Percentiles rank a stretch among this genome's conserved stretches.
phyloP scores from a whole-genome alignment of 805 yeast species.

The Pichia heedii region DNA sequence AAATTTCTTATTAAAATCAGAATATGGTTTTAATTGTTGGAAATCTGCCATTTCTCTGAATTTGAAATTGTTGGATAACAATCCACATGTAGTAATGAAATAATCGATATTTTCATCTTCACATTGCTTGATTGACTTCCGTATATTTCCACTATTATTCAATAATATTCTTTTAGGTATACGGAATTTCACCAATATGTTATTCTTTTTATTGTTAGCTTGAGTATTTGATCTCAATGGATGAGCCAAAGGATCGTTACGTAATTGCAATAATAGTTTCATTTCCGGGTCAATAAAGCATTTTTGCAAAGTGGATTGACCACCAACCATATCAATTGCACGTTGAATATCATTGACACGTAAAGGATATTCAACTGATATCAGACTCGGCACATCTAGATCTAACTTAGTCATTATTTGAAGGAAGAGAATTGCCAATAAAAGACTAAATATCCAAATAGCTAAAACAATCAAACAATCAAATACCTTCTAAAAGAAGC shows the following conservation, averaged over 20 bases:
- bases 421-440: not conserved
- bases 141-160: constrained; percentile 33
- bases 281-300: constrained; percentile 32
- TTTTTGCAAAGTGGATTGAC: constrained; percentile 33
- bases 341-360: constrained; percentile 50
- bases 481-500: too few species aligned
- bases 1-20: constrained; percentile 37
- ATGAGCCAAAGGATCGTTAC: constrained; percentile 38
- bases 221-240: constrained; percentile 47
- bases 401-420: constrained; percentile 27
- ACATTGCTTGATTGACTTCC: constrained; percentile 33
- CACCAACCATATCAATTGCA: constrained; percentile 68
- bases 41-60: constrained; percentile 87
- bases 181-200: constrained; percentile 48
- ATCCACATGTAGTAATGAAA: constrained; percentile 51
- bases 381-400: constrained; percentile 63
- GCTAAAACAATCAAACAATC: too few species aligned
- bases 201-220: constrained; percentile 48
- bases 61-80: constrained; percentile 58
- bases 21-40: constrained; percentile 58
- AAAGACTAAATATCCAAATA: too few species aligned
- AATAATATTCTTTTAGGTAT: constrained; percentile 48
- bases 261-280: constrained; percentile 22
- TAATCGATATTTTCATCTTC: constrained; percentile 26
- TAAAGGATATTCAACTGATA: constrained; percentile 74